phyloP scores from a whole-genome alignment of 2,329 filamentous ascomycete species.

The Colletotrichum acutatum region DNA sequence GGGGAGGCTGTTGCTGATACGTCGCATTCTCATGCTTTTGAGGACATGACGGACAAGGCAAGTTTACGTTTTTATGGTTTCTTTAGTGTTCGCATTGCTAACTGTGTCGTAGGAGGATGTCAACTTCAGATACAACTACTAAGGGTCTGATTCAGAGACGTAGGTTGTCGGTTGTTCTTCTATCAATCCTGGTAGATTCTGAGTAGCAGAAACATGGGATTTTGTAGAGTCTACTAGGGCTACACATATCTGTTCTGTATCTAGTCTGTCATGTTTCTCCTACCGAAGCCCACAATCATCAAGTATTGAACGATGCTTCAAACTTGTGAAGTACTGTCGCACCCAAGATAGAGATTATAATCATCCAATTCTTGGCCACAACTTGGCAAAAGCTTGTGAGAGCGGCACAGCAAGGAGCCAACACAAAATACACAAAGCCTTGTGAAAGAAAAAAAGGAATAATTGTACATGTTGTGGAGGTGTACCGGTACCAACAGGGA shows the following conservation, averaged over 20 bases:
- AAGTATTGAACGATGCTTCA: neutral
- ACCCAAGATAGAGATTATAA: neutral
- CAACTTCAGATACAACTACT: slow-evolving; percentile 26
- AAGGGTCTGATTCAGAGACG: neutral
- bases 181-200: neutral
- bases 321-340: neutral
- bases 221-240: neutral
- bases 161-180: neutral
- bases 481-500: neutral
- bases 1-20: slow-evolving; percentile 16
- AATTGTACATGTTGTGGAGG: no score
- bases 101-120: slow-evolving; percentile 13
- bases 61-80: slow-evolving; percentile 67
- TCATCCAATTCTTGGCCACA: neutral
- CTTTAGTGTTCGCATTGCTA: slow-evolving; percentile 43
- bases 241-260: neutral
- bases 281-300: neutral
- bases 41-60: slow-evolving; percentile 71
- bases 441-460: neutral
- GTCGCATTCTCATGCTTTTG: slow-evolving; percentile 60
- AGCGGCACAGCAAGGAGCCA: neutral
- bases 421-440: neutral
- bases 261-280: neutral
- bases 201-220: neutral
- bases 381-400: neutral